Base-by-base conservation (phyloP, 1,139 yeast genomes). In the Hansenula lynferdii region DNA sequence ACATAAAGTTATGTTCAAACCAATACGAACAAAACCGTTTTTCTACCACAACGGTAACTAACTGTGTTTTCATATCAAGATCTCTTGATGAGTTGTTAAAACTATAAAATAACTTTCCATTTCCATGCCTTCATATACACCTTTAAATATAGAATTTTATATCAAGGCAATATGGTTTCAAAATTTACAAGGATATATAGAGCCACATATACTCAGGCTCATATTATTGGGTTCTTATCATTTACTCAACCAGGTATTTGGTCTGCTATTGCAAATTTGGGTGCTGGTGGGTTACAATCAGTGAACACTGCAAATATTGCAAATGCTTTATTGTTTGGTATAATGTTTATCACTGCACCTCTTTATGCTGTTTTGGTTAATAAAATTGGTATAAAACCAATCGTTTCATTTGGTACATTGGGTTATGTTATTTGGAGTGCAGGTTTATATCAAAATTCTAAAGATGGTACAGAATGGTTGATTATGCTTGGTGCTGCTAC, bases 301-400 rank as follows among this genome's bases (percentile, higher is more conserved):
- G 43, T 39, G 0, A 22, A 11, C 2, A 44, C 48, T 1, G 30
- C 38, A 12, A 42, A 42, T 25, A 31, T 41, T 25, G 29, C 57
- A 7, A 49, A 42, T 19, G 39, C 54, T 27, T 36, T 49, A 2
- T 44, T 55, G 12, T 51, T 42, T 40, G 60, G 50, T 30, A 41
- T 56, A 17, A 53, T 53, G 57, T 42, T 44, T 14, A 21, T 45
- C 11, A 35, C 44, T 6, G 47, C 55, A 1, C 60, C 59, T n/a
- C 25, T 48, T 2, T 51, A 47, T n/a, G 56, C 59, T 3, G 12
- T 48, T 9, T 37, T 43, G 16, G 45, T 56, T 11, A 75, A 51
- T 50, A 73, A 77, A 60, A 73, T 75, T 3, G 82, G 80, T 45
- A 66, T 60, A 46, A 75, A 59, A 50, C 75, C 75, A 36, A 72